Conservation (phyloP, 2,329 filamentous ascomycete species). For the Botrytis tulipae region DNA sequence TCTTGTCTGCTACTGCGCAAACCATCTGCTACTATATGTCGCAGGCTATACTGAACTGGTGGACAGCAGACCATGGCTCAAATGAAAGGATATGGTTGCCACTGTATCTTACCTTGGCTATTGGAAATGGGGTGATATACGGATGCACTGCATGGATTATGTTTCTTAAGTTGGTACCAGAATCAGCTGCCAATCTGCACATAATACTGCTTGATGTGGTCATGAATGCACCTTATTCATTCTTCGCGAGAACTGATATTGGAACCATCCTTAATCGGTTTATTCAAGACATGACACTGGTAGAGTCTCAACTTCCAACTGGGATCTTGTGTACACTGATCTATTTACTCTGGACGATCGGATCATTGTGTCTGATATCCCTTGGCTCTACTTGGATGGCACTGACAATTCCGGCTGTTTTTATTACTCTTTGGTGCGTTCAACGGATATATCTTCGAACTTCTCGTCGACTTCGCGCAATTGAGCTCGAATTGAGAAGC, state of each 20-base stretch:
- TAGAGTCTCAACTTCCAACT: conserved; percentile 33
- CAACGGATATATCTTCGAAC: conserved; percentile 41
- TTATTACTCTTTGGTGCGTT: conserved; percentile 37
- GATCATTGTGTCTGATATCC: neutral
- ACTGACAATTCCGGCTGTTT: neutral
- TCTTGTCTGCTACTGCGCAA: neutral
- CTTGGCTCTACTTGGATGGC: neutral
- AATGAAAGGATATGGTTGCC: neutral
- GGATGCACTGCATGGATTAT: neutral
- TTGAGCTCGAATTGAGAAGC: conserved; percentile 45
- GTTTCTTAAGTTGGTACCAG: neutral
- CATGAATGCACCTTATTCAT: conserved; percentile 41
- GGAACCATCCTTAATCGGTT: conserved; percentile 28
- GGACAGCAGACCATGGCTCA: neutral
- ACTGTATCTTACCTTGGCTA: neutral
- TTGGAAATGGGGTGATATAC: neutral
- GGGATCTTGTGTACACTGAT: neutral
- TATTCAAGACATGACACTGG: conserved; percentile 30
- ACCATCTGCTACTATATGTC: neutral
- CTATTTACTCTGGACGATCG: neutral
- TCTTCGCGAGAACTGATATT: conserved; percentile 3
- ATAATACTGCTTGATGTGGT: conserved; percentile 48
- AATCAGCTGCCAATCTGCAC: conserved; percentile 43
- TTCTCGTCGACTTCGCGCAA: conserved; percentile 46
- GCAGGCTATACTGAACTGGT: neutral